phyloP scores from a whole-genome alignment of 2,329 filamentous ascomycete genomes.

The Dryadomyces sulphureus region DNA sequence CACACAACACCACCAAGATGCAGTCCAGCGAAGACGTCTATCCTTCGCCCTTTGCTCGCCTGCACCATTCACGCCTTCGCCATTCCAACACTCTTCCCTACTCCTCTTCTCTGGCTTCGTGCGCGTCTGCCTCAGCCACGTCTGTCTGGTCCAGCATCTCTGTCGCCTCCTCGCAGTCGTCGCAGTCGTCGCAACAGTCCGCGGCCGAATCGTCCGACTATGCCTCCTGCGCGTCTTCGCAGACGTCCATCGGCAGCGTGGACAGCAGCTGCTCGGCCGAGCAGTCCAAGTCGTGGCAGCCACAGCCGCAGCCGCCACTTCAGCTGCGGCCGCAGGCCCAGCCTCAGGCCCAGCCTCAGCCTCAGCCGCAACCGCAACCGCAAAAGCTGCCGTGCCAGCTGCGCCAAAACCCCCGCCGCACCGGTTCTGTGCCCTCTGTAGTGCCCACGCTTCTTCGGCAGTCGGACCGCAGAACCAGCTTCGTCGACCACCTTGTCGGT shows the following conservation, averaged over 20 bases:
- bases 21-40: conserved; percentile 35
- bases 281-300: conserved; percentile 6
- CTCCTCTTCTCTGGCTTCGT: conserved; percentile 56
- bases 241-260: conserved; percentile 8
- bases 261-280: conserved; percentile 4
- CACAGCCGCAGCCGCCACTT: conserved; percentile 4
- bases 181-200: conserved; percentile 5
- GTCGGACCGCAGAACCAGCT: conserved; percentile 82
- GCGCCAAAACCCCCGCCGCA: conserved; percentile 49
- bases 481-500: conserved; percentile 96
- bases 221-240: conserved; percentile 15
- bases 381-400: conserved; percentile 27
- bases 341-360: conserved; percentile 6
- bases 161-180: conserved; percentile 13
- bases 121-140: conserved; percentile 59
- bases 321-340: conserved; percentile 6
- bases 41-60: conserved; percentile 36
- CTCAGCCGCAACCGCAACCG: conserved; percentile 2
- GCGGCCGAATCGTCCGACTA: conserved; percentile 3
- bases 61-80: conserved; percentile 17
- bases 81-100: conserved; percentile 41
- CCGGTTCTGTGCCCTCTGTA: conserved; percentile 42
- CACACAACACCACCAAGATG: conserved; percentile 35
- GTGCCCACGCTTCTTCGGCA: conserved; percentile 68
- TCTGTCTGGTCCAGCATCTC: conserved; percentile 63